Evolutionary conservation across 441 rosid genomes (phyloP), one percentile per base, ranked within the genome.

Genomic region (Macaranga tanarius): DNA sequence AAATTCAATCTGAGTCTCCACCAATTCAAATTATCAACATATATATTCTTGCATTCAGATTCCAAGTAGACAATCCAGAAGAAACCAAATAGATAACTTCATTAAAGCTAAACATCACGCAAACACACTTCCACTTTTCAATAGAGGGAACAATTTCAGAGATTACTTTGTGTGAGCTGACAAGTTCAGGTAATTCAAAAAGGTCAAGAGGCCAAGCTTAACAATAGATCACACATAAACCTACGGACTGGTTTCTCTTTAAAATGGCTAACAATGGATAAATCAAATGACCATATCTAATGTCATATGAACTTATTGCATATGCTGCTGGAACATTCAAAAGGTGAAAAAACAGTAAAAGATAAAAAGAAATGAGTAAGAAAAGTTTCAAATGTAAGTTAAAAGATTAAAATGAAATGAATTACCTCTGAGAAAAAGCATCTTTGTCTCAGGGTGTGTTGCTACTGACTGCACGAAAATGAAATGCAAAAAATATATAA

Each of bases 361-460:
- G 38, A 7, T 34, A 34, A n/a, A 60, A 3, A 26, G 44, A 60
- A 60, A 28, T 26, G 7, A 1, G 4, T 15, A 60, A 13, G 34
- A 15, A 42, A 57, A 62, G 20, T 56, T 55, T 50, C 34, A 62
- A 28, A 38, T 25, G 7, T 11, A 19, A 67, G n/a, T n/a, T n/a
- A 54, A 61, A 22, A 62, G 60, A 62, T 20, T 31, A 23, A n/a
- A 55, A 20, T 20, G 17, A 26, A 51, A 73, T 16, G 67, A 44
- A 38, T 75, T 90, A 94, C 99, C 99, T 74, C 88, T 88, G 52
- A 95, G 87, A 79, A 95, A 87, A 75, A 76, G 74, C 93, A 86
- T 81, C 83, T 90, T 92, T 56, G 98, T 92, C 50, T 88, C 92
- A 0, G 92, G 86, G 78, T 95, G 94, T 74, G 93, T 79, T 74